Evolutionary conservation across 2,329 filamentous ascomycete species (phyloP), one percentile per base, ranked within the genome.

Genomic region (Cryphonectria radicalis): DNA sequence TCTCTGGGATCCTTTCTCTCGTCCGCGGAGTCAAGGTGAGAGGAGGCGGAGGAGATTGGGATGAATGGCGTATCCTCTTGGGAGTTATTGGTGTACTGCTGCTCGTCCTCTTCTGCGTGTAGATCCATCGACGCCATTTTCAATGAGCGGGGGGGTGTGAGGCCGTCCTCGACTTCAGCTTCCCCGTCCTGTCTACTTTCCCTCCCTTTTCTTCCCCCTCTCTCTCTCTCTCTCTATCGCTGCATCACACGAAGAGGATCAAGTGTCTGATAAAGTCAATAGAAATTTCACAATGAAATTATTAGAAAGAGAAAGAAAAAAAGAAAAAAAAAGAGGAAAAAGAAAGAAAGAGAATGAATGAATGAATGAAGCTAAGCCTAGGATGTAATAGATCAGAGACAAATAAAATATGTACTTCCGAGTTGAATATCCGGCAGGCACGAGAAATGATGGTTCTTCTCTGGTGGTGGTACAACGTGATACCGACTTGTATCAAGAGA

Each of bases 1-100:
- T 64, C 66, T 22, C 74, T 72, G 28, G 71, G 74, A 40, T 74
- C 70, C 10, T 73, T 64, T 8, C n/a, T n/a, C n/a, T 70, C 70
- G 6, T 59, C 46, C 19, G 5, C 43, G 28, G 46, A 8, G 17
- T 8, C 35, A 14, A 43, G 42, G 42, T 3, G 3, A 5, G 42
- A 43, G 42, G 42, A 17, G 46, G 19, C 6, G n/a, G 69, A 7
- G 3, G 25, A 46, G 1, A 13, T 14, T 4, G 66, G 28, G 28
- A 73, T 63, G 4, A 73, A 67, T 14, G 67, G 70, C 42, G 66
- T 8, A 8, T 50, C 62, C 22, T 62, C 60, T 59, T 72, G 67
- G 6, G 67, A 63, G 37, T 32, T 6, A 42, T 4, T 37, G 50
- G 2, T 32, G 28, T n/a, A 14, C 11, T 19, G 53, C 19, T 53